A percentile compares a stretch with the other conserved stretches of the same genome.
Conservation (phyloP, 352 stramenopile species). For the Globisporangium sylvaticum region DNA sequence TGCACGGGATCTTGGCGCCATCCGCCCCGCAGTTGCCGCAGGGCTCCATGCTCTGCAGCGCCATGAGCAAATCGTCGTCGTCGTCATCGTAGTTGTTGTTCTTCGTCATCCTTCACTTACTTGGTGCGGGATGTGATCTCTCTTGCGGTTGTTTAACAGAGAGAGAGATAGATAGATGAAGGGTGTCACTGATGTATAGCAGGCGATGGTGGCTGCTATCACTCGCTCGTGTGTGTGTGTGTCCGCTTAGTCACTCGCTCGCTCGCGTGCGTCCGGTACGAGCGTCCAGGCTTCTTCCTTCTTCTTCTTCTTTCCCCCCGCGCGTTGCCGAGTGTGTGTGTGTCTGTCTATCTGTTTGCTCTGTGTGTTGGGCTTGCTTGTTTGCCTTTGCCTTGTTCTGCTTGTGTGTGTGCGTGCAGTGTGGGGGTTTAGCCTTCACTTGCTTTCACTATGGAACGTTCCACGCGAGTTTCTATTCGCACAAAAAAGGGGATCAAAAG, state of each 20-base stretch:
- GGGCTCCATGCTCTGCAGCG: conserved; percentile 82
- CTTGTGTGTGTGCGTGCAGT: not conserved
- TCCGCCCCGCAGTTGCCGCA: conserved; percentile 80
- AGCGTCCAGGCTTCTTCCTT: not conserved
- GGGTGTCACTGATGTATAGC: not conserved
- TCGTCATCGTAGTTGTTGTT: conserved; percentile 85
- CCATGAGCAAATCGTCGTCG: conserved; percentile 83
- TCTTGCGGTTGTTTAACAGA: not conserved
- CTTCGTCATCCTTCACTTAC: conserved; percentile 35
- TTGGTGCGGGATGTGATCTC: not conserved
- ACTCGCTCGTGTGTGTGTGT: not conserved
- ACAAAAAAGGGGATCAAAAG: not conserved
- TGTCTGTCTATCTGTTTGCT: not conserved
- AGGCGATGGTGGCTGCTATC: not conserved
- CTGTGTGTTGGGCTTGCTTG: not conserved
- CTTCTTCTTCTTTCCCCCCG: not conserved
- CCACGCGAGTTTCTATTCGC: too few species aligned
- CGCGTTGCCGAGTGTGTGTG: not conserved
- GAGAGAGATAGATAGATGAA: not conserved
- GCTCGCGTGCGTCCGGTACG: not conserved
- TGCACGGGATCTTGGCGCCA: conserved; percentile 82
- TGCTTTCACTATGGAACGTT: not conserved
- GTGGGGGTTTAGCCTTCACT: not conserved
- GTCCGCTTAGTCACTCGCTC: not conserved
- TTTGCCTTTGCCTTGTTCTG: not conserved